phyloP scores from a whole-genome alignment of 169 alveolate species.

The Perkinsus chesapeaki region DNA sequence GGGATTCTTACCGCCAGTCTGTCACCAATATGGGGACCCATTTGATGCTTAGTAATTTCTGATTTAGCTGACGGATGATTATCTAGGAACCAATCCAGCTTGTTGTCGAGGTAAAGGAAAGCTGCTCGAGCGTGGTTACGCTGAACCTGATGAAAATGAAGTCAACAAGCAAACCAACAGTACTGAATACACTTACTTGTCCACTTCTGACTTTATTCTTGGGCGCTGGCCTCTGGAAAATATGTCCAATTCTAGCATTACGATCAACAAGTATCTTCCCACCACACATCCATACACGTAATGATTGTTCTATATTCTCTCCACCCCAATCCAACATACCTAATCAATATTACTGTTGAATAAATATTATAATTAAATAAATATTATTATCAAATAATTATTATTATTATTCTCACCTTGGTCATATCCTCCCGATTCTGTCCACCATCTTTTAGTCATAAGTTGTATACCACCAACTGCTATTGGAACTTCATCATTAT shows the following conservation, averaged over 20 bases:
- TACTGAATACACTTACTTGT: not conserved
- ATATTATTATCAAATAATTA: too few species aligned
- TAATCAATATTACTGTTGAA: too few species aligned
- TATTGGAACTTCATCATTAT: conserved; percentile 30
- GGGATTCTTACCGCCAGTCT: not conserved
- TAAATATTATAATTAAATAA: too few species aligned
- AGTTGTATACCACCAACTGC: conserved; percentile 37
- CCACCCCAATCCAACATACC: conserved; percentile 49
- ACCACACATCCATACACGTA: conserved; percentile 50
- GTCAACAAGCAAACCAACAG: not conserved
- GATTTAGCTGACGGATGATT: not conserved
- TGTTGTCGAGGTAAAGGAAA: conserved; percentile 25
- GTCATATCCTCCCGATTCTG: conserved; percentile 27
- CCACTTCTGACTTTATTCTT: conserved; percentile 14
- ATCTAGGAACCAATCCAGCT: not conserved
- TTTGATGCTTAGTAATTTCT: not conserved
- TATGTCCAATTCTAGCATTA: conserved; percentile 41
- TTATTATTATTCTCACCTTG: too few species aligned
- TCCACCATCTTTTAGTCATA: conserved; percentile 41
- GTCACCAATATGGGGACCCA: not conserved
- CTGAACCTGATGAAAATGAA: conserved; percentile 24
- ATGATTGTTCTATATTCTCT: conserved; percentile 42
- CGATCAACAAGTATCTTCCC: conserved; percentile 40
- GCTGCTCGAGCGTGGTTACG: conserved; percentile 35
- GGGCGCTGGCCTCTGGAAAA: conserved; percentile 33